Conservation (phyloP, 106 monocot genomes). For the Dioscorea alata region DNA sequence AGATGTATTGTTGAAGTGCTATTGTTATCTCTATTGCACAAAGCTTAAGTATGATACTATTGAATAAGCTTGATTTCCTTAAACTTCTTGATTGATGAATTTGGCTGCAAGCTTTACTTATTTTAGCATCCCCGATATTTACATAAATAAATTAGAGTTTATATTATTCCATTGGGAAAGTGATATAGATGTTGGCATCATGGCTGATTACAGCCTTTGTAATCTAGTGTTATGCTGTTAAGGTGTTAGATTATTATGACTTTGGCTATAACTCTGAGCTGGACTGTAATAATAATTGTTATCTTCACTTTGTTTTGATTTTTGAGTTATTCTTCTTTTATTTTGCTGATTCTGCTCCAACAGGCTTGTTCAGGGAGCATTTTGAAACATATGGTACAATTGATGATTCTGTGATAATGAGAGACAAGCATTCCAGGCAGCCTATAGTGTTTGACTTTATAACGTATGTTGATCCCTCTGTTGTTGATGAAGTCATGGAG, state of each 20-base stretch:
- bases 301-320: background rate
- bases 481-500: slow-evolving; percentile 77
- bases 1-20: too few relatives aligned
- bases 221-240: background rate
- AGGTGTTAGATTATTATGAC: too few relatives aligned
- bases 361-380: slow-evolving; percentile 51
- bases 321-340: background rate
- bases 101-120: too few relatives aligned
- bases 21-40: too few relatives aligned
- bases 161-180: background rate
- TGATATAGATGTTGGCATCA: too few relatives aligned
- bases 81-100: too few relatives aligned
- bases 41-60: too few relatives aligned
- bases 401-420: slow-evolving; percentile 71
- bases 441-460: slow-evolving; percentile 85
- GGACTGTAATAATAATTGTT: background rate
- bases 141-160: too few relatives aligned
- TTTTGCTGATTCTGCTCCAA: background rate
- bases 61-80: too few relatives aligned
- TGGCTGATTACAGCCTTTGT: background rate
- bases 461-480: slow-evolving; percentile 63
- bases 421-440: slow-evolving; percentile 44
- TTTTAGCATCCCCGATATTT: too few relatives aligned
- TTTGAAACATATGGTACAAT: slow-evolving; percentile 74
- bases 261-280: too few relatives aligned